These are phyloP conservation scores for Fusarium aywerte DNA, from an alignment of 2,329 filamentous ascomycete species.

Conservation along the genomic window DNA sequence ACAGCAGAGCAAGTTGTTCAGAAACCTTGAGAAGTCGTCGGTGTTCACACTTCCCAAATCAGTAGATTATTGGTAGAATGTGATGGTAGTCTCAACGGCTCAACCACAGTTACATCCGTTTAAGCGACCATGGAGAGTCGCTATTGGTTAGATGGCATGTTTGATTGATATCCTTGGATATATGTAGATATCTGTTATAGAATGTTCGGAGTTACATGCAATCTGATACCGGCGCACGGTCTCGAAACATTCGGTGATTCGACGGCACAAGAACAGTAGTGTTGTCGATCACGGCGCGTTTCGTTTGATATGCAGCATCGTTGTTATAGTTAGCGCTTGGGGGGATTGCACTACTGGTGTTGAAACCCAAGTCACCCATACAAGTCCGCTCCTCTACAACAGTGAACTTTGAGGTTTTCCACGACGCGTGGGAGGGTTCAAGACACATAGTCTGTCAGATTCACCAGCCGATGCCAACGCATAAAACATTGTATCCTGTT, in stretches of 20 bases:
- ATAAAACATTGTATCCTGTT: slow-evolving; percentile 11
- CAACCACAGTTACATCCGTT: slow-evolving; percentile 11
- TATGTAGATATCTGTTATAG: slow-evolving; percentile 25
- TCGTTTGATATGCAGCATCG: slow-evolving; percentile 10
- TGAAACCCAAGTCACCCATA: background rate
- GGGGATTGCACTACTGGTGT: background rate
- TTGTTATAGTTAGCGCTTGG: background rate
- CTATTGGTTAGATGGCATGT: slow-evolving; percentile 22
- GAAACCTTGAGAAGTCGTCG: slow-evolving; percentile 23
- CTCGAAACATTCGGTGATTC: slow-evolving; percentile 23
- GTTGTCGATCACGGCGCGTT: slow-evolving; percentile 18
- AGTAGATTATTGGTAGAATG: slow-evolving; percentile 4
- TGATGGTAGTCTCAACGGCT: background rate
- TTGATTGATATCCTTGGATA: slow-evolving; percentile 28
- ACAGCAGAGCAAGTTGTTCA: slow-evolving; percentile 16
- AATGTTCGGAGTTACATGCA: slow-evolving; percentile 9
- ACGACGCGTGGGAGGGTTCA: background rate
- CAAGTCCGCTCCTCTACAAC: background rate
- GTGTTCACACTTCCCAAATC: background rate
- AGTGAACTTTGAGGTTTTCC: background rate
- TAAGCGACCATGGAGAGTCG: background rate
- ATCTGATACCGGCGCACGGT: slow-evolving; percentile 14
- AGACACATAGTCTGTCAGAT: background rate
- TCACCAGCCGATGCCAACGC: slow-evolving; percentile 14
- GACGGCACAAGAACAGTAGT: slow-evolving; percentile 3